Evolutionary conservation across 1,284 basidiomycete genomes (phyloP).

Genomic region (Cystobasidium pallidum): DNA sequence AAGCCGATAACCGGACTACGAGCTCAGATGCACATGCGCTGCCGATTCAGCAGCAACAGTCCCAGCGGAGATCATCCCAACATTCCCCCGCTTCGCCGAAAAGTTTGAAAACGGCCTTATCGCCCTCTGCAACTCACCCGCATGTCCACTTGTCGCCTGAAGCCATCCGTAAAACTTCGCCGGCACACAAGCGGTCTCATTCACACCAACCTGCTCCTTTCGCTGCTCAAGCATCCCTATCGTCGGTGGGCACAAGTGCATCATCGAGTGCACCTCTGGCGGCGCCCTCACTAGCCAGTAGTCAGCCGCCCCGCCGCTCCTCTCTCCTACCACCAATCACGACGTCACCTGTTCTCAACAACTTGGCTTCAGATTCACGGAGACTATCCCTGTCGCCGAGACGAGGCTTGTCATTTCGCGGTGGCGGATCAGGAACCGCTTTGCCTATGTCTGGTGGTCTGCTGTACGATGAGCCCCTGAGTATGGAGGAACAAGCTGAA

Average conservation of each 20-base stretch:
- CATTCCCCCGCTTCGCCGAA: background rate
- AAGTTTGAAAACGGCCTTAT: constrained; percentile 14
- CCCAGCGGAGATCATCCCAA: background rate
- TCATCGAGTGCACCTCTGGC: background rate
- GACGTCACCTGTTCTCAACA: constrained; percentile 4
- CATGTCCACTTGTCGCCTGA: constrained; percentile 12
- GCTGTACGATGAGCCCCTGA: constrained; percentile 36
- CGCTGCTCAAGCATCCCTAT: constrained; percentile 1
- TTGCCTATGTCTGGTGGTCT: constrained; percentile 6
- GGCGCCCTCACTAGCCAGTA: background rate
- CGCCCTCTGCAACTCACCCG: background rate
- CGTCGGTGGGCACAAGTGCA: background rate
- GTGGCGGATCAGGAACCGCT: constrained; percentile 9
- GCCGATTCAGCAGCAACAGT: constrained; percentile 1
- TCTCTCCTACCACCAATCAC: constrained; percentile 27
- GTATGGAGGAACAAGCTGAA: constrained; percentile 30
- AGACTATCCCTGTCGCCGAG: constrained; percentile 30
- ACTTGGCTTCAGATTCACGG: constrained; percentile 1
- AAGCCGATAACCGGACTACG: background rate
- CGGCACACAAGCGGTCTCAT: constrained; percentile 23
- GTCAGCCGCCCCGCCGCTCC: constrained; percentile 22
- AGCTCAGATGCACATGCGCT: background rate
- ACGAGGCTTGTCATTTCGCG: constrained; percentile 29
- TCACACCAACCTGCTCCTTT: constrained; percentile 8
- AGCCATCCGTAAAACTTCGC: constrained; percentile 14